Base-by-base conservation (phyloP, 495 filamentous ascomycete species). In the Penicillium robsamsonii region DNA sequence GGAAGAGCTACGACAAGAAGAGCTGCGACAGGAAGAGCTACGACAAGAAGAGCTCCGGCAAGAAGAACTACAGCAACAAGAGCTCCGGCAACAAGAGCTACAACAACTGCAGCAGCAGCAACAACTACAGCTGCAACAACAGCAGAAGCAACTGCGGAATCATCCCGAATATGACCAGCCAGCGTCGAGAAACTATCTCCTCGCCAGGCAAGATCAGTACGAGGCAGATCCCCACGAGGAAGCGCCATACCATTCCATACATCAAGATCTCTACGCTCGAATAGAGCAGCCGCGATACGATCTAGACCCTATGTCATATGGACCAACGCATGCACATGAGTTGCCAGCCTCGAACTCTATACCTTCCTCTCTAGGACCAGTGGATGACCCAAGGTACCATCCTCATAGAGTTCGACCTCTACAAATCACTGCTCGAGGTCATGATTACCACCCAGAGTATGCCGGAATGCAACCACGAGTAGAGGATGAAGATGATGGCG, bases 401-500 rank as follows among this genome's bases (percentile, higher is more conserved):
- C 53, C 56, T 5, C 70, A 62, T 42, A 50, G 42, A 8, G 50
- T 46, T 27, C 53, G 57, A n/a, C 57, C 65, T 15, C 47, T 68
- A 42, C 67, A 72, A 57, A 43, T 66, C 56, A 47, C 56, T 42
- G 27, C 60, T 44, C 57, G 59, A 40, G 65, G 54, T 17, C 69
- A 71, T 25, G 57, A 60, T 12, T 68, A 68, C 49, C 74, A 74
- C 42, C 65, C 72, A 5, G 66, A 75, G 41, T 76, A 77, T 56
- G 75, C 77, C 37, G 73, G 76, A 15, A 85, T 88, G 86, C 85
- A 88, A 56, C 83, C 85, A 22, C 83, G 80, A 5, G 86, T 88
- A 43, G 86, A 88, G 62, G 86, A 88, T 66, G 86, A 84, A 45
- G 80, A 82, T n/a, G 79, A 84, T 29, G 77, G 82, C 42, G 69